Conservation (phyloP, 1,284 basidiomycete species). For the Pseudozyma sp. region DNA sequence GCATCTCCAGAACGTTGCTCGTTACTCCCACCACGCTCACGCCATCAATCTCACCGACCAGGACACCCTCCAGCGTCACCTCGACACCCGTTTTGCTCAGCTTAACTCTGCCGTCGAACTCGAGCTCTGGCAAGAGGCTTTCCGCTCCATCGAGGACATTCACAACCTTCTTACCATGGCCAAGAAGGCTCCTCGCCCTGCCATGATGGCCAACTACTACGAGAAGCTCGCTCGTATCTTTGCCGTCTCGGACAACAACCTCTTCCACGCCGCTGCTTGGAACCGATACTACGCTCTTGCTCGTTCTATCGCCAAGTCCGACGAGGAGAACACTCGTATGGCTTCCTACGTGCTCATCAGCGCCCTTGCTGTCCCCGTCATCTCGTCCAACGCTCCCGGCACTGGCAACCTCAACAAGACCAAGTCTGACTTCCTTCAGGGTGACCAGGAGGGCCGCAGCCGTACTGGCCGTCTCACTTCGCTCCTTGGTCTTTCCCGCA, state of each 20-base stretch:
- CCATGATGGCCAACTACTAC: slow-evolving; percentile 99
- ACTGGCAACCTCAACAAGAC: slow-evolving; percentile 73
- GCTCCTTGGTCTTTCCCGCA: slow-evolving; percentile 84
- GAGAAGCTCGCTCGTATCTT: slow-evolving; percentile 98
- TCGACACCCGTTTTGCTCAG: slow-evolving; percentile 97
- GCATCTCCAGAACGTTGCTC: slow-evolving; percentile 93
- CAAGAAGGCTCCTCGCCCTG: slow-evolving; percentile 88
- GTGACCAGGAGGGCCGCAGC: slow-evolving; percentile 71
- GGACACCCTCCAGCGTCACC: slow-evolving; percentile 94
- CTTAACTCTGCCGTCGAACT: slow-evolving; percentile 98
- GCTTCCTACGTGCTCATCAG: slow-evolving; percentile 93
- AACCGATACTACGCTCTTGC: slow-evolving; percentile 76
- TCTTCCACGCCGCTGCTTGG: slow-evolving; percentile 98
- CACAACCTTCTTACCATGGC: slow-evolving; percentile 91
- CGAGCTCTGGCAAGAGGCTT: slow-evolving; percentile 99
- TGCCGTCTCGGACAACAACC: slow-evolving; percentile 82
- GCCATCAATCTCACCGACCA: slow-evolving; percentile 98
- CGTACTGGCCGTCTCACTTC: slow-evolving; percentile 84
- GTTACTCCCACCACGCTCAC: slow-evolving; percentile 94
- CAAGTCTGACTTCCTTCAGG: slow-evolving; percentile 74
- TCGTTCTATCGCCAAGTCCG: slow-evolving; percentile 68
- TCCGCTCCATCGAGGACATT: slow-evolving; percentile 97
- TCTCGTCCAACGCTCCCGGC: slow-evolving; percentile 72
- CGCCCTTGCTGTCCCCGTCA: slow-evolving; percentile 92
- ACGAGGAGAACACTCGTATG: slow-evolving; percentile 83